A percentile compares a stretch with the other conserved stretches of the same genome.
phyloP scores from a whole-genome alignment of 148 eudicot genomes.

The Salicornia ramosissima region DNA sequence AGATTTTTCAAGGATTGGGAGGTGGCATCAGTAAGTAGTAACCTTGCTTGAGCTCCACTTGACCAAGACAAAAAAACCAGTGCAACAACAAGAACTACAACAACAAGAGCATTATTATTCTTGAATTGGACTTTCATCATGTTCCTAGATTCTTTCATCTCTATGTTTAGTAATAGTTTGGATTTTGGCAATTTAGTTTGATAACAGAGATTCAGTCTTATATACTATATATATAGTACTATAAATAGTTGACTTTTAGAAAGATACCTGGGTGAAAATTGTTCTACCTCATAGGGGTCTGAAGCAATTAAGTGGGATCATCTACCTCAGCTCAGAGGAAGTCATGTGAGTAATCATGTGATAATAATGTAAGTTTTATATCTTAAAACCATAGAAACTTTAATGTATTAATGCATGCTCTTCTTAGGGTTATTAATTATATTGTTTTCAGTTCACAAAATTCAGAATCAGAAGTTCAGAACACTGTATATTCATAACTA shows the following conservation, averaged over 20 bases:
- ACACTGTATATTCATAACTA: too few relatives aligned
- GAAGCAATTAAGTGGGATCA: slow-evolving; percentile 52
- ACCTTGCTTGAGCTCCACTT: slow-evolving; percentile 27
- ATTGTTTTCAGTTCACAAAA: too few relatives aligned
- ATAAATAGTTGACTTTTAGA: too few relatives aligned
- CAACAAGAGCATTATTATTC: too few relatives aligned
- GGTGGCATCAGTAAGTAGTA: slow-evolving; percentile 29
- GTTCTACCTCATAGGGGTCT: slow-evolving; percentile 29
- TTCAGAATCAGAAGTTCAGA: too few relatives aligned
- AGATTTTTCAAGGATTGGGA: too few relatives aligned
- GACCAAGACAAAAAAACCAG: slow-evolving; percentile 32
- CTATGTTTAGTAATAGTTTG: background rate
- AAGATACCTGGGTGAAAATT: background rate
- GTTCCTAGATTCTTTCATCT: background rate
- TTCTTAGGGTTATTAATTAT: too few relatives aligned
- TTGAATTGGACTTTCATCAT: slow-evolving; percentile 36
- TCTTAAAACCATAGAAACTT: slow-evolving; percentile 17
- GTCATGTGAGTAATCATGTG: slow-evolving; percentile 62
- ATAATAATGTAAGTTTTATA: slow-evolving; percentile 29
- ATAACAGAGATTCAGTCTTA: background rate
- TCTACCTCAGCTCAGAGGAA: slow-evolving; percentile 41
- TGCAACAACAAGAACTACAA: slow-evolving; percentile 32
- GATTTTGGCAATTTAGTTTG: background rate
- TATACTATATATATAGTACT: background rate
- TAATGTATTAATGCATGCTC: slow-evolving; percentile 17